Evolutionary conservation across 1,284 basidiomycete species (phyloP), one percentile per base, ranked within the genome.

Genomic region (Trichosporon inkin): DNA sequence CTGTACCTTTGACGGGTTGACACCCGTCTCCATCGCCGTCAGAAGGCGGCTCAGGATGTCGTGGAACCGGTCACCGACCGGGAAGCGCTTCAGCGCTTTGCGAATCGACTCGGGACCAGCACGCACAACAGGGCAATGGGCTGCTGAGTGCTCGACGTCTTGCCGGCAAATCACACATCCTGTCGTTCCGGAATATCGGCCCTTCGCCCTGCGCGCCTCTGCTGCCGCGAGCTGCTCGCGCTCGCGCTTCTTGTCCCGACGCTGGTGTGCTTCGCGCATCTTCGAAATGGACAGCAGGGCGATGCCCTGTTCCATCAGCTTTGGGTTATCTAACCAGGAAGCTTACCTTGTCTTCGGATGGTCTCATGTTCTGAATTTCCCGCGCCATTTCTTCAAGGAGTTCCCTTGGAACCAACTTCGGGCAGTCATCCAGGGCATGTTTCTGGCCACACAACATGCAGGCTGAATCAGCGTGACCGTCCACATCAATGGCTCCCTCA

Each of bases 371-470:
- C 24, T 16, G 11, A 17, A 60, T 54, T 17, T 44, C 34, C 10
- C 14, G 6, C 8, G 49, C 36, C 35, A 52, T 55, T 1, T 3
- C 11, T 5, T 37, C 36, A 10, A 63, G 54, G 3, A 55, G 34
- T 6, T 52, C 47, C 28, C 17, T 16, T 0, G 53, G 34, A 1
- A 55, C 10, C 6, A 63, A 53, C 1, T 38, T 13, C 2, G 62
- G 56, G 20, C 62, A 63, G 38, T 63, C 58, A 2, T 47, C 32
- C 10, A 63, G n/a, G 0, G 19, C 10, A 32, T 63, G 62, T 17
- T 54, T 6, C 8, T 44, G 47, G 14, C 55, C 53, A 32, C 62
- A 63, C 62, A 58, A 60, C 39, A 56, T 53, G 20, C 62, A 63
- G 13, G 10, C 34, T 13, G 19, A 11, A 40, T 35, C 40, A 14